Evolutionary conservation across 139 green algal genomes (phyloP).

Genomic region (Nannochloris sp.): DNA sequence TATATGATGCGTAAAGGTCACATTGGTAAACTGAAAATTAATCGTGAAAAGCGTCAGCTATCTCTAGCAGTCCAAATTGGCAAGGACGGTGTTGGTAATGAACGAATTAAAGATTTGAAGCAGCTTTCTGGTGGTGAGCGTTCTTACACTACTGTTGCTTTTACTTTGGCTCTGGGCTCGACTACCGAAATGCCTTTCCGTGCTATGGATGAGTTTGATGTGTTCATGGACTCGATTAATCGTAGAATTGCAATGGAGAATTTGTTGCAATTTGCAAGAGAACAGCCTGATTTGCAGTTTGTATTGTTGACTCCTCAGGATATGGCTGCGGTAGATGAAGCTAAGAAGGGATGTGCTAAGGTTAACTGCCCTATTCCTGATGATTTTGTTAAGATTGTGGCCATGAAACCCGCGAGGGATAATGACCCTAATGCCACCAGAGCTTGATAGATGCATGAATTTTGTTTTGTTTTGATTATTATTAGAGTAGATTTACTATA

Average conservation of each 20-base stretch:
- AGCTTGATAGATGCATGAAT: too few relatives aligned
- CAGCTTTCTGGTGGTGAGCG: constrained; percentile 77
- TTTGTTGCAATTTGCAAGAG: constrained; percentile 63
- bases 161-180: constrained; percentile 78
- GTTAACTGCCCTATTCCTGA: background rate
- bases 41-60: constrained; percentile 15
- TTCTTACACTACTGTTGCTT: constrained; percentile 80
- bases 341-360: constrained; percentile 14
- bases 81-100: background rate
- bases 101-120: constrained; percentile 45
- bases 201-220: constrained; percentile 85
- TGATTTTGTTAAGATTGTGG: constrained; percentile 18
- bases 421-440: constrained; percentile 11
- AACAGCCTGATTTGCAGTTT: constrained; percentile 57
- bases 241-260: constrained; percentile 53
- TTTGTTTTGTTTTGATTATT: background rate
- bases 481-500: background rate
- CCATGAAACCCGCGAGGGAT: constrained; percentile 15
- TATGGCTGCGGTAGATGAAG: constrained; percentile 32
- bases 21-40: constrained; percentile 37
- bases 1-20: constrained; percentile 44
- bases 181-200: constrained; percentile 65
- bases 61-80: constrained; percentile 14
- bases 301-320: constrained; percentile 76
- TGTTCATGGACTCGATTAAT: constrained; percentile 67